Base-by-base conservation (phyloP, 768 basidiomycete genomes). In the Leucocoprinus birnbaumii region DNA sequence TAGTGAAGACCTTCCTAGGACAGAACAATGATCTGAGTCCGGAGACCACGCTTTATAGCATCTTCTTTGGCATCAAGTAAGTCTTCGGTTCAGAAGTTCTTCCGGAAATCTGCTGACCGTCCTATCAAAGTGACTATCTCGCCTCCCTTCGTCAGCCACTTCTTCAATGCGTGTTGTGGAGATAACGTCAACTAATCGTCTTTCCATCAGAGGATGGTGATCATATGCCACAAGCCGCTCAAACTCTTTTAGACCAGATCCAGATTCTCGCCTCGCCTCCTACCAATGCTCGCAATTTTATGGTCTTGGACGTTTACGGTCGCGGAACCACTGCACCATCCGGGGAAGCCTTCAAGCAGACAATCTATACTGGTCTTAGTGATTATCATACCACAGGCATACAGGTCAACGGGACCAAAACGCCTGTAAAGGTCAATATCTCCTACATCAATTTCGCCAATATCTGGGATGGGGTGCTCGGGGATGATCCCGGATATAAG, bases 61-160 rank as follows among this genome's bases (percentile, higher is more conserved):
- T 79, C 8, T 83, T 83, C 62, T 81, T 82, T 56, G 81, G 80
- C 9, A 83, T 81, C 53, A 82, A 80, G 78, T 79, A 52, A 51
- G 16, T 10, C 11, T 14, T 25, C 24, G 5, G n/a, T n/a, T n/a
- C n/a, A 9, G 14, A 9, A 19, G 34, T 7, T 41, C 18, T 7
- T 31, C 14, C 35, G 25, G 11, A 47, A 49, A 56, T 62, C 37
- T 47, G 2, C 24, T 44, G 47, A 43, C 26, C 3, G n/a, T 16
- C 13, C 9, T n/a, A n/a, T 3, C 27, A 24, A 56, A 80, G 78
- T 52, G 77, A 80, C 55, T 77, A 72, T 64, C 61, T 66, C 16
- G 76, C 75, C 27, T 76, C 79, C 0, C 66, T 71, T 42, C 60
- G 78, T 80, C 56, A 48, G 71, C 45, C 3, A 31, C 41, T 35